phyloP scores from a whole-genome alignment of 441 rosid species.

The Corymbia calophylla region DNA sequence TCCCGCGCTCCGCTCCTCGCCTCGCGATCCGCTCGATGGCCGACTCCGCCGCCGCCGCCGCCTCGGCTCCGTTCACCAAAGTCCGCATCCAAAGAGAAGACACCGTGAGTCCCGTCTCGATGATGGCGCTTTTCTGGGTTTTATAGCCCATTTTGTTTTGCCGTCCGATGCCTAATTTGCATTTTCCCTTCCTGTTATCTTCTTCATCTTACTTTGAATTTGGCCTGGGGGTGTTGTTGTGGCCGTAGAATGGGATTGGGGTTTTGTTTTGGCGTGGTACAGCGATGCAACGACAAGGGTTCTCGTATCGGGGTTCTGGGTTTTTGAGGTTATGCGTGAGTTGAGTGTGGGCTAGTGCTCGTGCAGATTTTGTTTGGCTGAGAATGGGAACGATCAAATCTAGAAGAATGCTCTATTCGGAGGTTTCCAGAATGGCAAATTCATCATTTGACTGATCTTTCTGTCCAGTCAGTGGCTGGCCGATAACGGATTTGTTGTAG shows the following conservation, averaged over 20 bases:
- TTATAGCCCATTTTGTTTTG: no score
- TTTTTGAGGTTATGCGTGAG: not conserved
- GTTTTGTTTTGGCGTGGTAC: not conserved
- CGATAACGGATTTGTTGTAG: not conserved
- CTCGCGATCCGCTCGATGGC: constrained; percentile 63
- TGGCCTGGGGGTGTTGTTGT: not conserved
- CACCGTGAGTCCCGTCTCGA: constrained; percentile 40
- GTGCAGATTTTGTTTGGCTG: not conserved
- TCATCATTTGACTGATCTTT: not conserved
- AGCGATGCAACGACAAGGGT: not conserved
- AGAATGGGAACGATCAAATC: not conserved
- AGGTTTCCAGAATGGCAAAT: not conserved
- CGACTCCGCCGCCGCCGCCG: constrained; percentile 19
- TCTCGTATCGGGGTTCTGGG: not conserved
- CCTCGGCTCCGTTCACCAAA: constrained; percentile 45
- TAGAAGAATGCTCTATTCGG: not conserved
- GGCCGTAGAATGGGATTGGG: not conserved
- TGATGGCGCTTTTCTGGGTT: not conserved
- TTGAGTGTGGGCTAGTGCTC: not conserved
- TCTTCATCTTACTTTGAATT: not conserved
- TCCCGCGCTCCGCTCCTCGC: constrained; percentile 9
- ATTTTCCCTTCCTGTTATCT: not conserved
- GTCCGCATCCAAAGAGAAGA: constrained; percentile 82
- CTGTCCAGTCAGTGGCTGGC: not conserved
- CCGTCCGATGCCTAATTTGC: not conserved